Evolutionary conservation across 768 basidiomycete species (phyloP), one percentile per base, ranked within the genome.

Genomic region (Rhizopogon rudus): DNA sequence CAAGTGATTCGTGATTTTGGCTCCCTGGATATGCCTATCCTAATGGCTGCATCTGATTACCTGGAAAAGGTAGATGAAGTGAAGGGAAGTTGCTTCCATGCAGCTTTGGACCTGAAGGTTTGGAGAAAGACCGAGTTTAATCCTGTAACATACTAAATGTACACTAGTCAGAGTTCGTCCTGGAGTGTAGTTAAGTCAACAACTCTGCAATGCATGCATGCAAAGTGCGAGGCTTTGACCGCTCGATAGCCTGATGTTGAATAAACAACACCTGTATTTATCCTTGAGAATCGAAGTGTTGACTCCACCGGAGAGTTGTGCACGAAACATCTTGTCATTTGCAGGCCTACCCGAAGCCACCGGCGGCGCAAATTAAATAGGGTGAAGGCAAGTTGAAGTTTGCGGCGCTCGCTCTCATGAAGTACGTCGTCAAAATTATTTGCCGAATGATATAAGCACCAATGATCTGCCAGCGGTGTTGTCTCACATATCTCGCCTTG

Each of bases 1-100:
- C 94, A 98, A 67, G 81, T 97, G 49, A 79, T 93, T 48, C 83
- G 90, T 55, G 93, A 96, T 63, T 95, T 96, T 62, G 93, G 90
- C 63, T 69, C 80, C 6, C 78, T 81, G 39, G 75, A 84, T 25
- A 88, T 87, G 77, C 90, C 91, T 0, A 74, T 88, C 53, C 68
- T 84, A 25, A 82, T 94, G 3, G 81, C 89, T 3, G 87, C 88
- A 2, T 81, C 80, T 2, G 78, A 85, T 62, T 84, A 85, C 62
- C 76, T 80, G 0, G 71, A 78, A 53, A 59, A 25, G 22, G 22
- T 25, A 20, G 66, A 68, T 17, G 77, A 81, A 40, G 73, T 88
- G 10, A 70, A 75, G 50, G 73, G 3, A 82, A 85, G 58, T 71
- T 96, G 49, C 74, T 97, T 49, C 93, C 93, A 0, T 76, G 87